Conservation (phyloP, 2,329 filamentous ascomycete genomes). For the Trichophaea hybrida region DNA sequence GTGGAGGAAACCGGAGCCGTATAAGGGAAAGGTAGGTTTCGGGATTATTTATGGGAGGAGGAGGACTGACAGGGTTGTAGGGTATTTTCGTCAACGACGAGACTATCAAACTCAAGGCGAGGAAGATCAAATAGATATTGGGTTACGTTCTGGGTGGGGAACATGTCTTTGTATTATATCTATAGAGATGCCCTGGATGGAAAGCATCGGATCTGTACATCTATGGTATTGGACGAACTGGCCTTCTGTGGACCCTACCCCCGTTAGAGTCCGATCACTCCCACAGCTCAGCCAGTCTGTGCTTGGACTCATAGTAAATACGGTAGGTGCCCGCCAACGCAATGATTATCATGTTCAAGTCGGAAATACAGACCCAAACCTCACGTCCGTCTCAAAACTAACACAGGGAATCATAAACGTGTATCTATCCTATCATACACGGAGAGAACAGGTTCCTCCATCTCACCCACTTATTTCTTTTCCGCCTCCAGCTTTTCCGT, state of each 20-base stretch:
- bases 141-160: neutral
- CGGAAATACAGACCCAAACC: too few relatives aligned
- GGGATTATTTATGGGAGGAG: neutral
- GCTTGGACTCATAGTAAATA: too few relatives aligned
- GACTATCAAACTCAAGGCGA: conserved; percentile 95
- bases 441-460: neutral
- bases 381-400: neutral
- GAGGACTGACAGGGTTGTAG: conserved; percentile 39
- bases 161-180: conserved; percentile 1
- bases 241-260: too few relatives aligned
- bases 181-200: neutral
- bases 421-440: neutral
- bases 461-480: conserved; percentile 2
- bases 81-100: conserved; percentile 96
- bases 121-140: conserved; percentile 72
- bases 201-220: neutral
- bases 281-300: too few relatives aligned
- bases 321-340: too few relatives aligned
- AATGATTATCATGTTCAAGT: too few relatives aligned
- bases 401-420: neutral
- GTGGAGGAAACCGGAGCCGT: conserved; percentile 89
- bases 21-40: conserved; percentile 54
- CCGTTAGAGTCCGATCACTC: too few relatives aligned
- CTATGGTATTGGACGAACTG: too few relatives aligned
- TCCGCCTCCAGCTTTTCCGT: conserved; percentile 75